Evolutionary conservation across 495 filamentous ascomycete species (phyloP).

Genomic region (Daldinia childiae): DNA sequence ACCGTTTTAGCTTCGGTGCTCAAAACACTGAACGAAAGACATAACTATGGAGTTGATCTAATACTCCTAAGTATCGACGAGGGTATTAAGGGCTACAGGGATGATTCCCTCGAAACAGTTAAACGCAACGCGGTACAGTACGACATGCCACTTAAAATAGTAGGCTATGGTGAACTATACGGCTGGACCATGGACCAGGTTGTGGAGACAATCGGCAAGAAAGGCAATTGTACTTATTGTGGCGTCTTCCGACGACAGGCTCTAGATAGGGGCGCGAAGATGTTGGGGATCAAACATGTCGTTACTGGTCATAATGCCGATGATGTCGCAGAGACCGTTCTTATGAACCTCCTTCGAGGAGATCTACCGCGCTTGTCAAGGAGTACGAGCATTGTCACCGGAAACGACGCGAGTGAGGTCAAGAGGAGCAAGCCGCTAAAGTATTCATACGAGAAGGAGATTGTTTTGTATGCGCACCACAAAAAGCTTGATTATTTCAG

Average conservation of each 20-base stretch:
- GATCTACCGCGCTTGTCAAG: constrained; percentile 88
- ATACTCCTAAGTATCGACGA: constrained; percentile 93
- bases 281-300: constrained; percentile 88
- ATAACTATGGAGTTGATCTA: constrained; percentile 86
- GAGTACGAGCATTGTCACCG: constrained; percentile 92
- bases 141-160: constrained; percentile 86
- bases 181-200: constrained; percentile 99
- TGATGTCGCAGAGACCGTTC: constrained; percentile 96
- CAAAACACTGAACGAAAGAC: constrained; percentile 90
- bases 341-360: constrained; percentile 95
- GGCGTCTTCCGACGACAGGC: constrained; percentile 96
- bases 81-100: constrained; percentile 94
- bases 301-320: constrained; percentile 98
- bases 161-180: constrained; percentile 94
- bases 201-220: constrained; percentile 93
- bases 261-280: constrained; percentile 88
- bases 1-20: constrained; percentile 94
- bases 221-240: constrained; percentile 99
- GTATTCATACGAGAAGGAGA: constrained; percentile 99
- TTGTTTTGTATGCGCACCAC: constrained; percentile 96
- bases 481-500: constrained; percentile 97
- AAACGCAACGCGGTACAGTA: constrained; percentile 93
- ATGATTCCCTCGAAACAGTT: constrained; percentile 94
- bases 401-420: constrained; percentile 75
- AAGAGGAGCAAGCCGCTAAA: constrained; percentile 96